Conservation (phyloP, 1,284 basidiomycete genomes). For the Ceratobasidium sp. region DNA sequence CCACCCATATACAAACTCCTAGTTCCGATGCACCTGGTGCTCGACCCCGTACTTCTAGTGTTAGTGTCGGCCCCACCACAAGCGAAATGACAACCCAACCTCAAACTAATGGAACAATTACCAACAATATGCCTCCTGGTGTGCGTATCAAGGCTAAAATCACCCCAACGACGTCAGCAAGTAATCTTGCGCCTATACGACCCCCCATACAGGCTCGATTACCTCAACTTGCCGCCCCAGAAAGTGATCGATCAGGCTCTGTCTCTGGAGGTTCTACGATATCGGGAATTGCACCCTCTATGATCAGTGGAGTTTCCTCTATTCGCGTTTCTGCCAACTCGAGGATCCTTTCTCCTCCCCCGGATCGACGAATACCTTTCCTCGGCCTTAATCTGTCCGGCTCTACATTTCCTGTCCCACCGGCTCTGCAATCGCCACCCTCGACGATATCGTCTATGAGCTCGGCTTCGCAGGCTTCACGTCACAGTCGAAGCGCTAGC, state of each 20-base stretch:
- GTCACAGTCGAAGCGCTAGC: not conserved
- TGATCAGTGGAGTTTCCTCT: constrained; percentile 19
- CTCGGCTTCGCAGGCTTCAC: constrained; percentile 2
- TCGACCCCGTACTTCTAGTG: constrained; percentile 5
- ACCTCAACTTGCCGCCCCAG: too few relatives aligned
- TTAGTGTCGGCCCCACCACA: constrained; percentile 3
- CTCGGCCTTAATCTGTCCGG: not conserved
- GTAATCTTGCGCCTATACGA: not conserved
- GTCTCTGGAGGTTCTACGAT: constrained; percentile 20
- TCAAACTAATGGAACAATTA: not conserved
- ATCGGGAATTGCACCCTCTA: constrained; percentile 20
- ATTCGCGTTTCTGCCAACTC: constrained; percentile 13
- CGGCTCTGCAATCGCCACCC: constrained; percentile 8
- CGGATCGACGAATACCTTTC: not conserved
- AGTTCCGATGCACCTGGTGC: not conserved
- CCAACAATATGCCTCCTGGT: not conserved
- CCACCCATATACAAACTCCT: not conserved
- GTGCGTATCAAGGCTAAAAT: constrained; percentile 30
- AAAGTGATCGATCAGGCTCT: constrained; percentile 3
- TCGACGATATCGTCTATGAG: constrained; percentile 28
- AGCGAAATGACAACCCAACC: not conserved
- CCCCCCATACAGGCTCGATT: too few relatives aligned
- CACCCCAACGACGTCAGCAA: constrained; percentile 16
- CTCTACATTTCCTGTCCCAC: constrained; percentile 11
- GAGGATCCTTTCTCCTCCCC: constrained; percentile 33